Evolutionary conservation across 164 flowering plant genomes (phyloP).

Genomic region (Tinospora cordifolia): DNA sequence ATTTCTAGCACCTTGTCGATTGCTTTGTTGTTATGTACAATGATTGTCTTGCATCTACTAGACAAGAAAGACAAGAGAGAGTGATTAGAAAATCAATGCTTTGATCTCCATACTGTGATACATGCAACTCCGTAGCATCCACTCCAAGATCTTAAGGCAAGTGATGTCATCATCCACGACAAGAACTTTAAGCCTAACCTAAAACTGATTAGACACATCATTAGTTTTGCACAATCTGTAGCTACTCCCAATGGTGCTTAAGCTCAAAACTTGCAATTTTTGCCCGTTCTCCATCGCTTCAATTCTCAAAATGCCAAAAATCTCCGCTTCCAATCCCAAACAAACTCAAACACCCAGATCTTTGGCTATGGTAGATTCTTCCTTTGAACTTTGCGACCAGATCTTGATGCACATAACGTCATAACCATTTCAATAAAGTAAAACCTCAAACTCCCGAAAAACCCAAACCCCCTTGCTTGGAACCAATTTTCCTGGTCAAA

Average conservation of each 20-base stretch:
- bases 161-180: conserved; percentile 74
- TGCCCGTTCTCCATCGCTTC: conserved; percentile 31
- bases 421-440: background rate
- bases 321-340: background rate
- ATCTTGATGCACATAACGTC: background rate
- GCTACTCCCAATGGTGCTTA: conserved; percentile 16
- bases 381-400: background rate
- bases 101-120: conserved; percentile 64
- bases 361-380: background rate
- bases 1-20: too few species aligned
- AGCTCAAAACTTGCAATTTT: conserved; percentile 25
- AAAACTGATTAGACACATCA: conserved; percentile 60
- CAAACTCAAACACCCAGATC: conserved; percentile 3
- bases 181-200: conserved; percentile 69
- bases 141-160: conserved; percentile 56
- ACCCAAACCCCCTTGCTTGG: background rate
- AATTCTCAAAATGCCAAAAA: conserved; percentile 7
- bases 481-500: background rate
- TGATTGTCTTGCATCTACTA: too few species aligned
- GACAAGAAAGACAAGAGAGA: too few species aligned
- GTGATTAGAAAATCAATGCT: too few species aligned
- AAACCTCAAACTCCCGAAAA: background rate
- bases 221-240: conserved; percentile 22
- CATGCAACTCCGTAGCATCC: conserved; percentile 62
- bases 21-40: too few species aligned